These are phyloP conservation scores for Phlebiopsis gigantea DNA, from an alignment of 768 basidiomycete species.

Conservation along the genomic window DNA sequence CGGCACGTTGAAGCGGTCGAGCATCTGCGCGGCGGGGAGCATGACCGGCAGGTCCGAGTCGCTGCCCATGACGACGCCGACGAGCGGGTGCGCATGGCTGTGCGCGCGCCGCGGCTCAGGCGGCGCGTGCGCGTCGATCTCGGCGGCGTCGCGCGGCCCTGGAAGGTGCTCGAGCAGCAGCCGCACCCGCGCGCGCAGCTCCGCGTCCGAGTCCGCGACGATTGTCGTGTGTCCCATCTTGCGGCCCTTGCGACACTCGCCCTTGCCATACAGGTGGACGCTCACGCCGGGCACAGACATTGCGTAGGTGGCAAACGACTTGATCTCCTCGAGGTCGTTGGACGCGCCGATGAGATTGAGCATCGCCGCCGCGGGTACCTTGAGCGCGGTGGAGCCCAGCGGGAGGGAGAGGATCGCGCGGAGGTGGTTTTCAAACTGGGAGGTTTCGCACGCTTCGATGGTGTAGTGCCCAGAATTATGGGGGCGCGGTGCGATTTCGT, in stretches of 20 bases:
- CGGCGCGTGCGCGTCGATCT: constrained; percentile 52
- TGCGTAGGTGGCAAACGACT: constrained; percentile 49
- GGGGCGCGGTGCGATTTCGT: constrained; percentile 96
- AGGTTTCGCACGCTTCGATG: constrained; percentile 94
- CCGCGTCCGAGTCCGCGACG: constrained; percentile 76
- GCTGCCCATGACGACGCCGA: constrained; percentile 96
- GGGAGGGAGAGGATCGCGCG: constrained; percentile 89
- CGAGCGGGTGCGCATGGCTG: constrained; percentile 68
- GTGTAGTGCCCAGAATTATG: constrained; percentile 99
- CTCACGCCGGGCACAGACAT: constrained; percentile 68
- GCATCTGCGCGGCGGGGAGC: constrained; percentile 80
- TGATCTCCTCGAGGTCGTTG: constrained; percentile 56
- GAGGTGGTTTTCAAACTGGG: constrained; percentile 96
- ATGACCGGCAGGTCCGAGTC: constrained; percentile 96
- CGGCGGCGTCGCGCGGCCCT: constrained; percentile 32
- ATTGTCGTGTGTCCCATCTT: constrained; percentile 99
- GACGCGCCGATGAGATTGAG: constrained; percentile 92
- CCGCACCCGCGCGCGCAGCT: constrained; percentile 62
- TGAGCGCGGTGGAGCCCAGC: constrained; percentile 81
- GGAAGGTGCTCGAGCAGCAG: constrained; percentile 69
- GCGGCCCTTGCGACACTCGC: constrained; percentile 79
- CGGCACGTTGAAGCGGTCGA: constrained; percentile 77
- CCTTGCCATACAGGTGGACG: constrained; percentile 94
- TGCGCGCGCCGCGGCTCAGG: constrained; percentile 39
- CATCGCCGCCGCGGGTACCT: constrained; percentile 87